Evolutionary conservation across 2,329 filamentous ascomycete genomes (phyloP).

Genomic region (Fusarium mexicanum): DNA sequence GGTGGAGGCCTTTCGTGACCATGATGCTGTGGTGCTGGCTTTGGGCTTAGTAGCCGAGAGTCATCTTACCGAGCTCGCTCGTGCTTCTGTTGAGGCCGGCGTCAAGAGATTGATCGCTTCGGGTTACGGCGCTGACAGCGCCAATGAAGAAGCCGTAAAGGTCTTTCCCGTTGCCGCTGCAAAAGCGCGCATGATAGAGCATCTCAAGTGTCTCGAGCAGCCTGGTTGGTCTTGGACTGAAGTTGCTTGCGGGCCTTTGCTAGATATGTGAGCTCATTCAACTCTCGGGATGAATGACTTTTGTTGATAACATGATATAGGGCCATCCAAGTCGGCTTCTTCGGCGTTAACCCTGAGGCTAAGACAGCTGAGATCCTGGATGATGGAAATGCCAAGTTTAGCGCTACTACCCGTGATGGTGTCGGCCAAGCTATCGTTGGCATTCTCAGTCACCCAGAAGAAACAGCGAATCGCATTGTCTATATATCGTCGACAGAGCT

Average conservation of each 20-base stretch:
- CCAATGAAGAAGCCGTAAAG: neutral
- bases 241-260: neutral
- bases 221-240: neutral
- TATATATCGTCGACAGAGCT: neutral
- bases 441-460: neutral
- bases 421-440: neutral
- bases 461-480: neutral
- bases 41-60: neutral
- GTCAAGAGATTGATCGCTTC: neutral
- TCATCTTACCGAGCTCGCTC: neutral
- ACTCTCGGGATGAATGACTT: rapidly evolving
- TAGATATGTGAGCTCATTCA: neutral
- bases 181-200: neutral
- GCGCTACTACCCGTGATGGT: neutral
- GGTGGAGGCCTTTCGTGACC: neutral
- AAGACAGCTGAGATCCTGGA: neutral
- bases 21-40: neutral
- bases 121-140: neutral
- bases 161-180: neutral
- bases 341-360: neutral
- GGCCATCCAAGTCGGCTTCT: neutral
- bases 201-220: neutral
- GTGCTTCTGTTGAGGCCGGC: neutral
- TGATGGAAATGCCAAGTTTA: neutral
- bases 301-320: neutral